These are phyloP conservation scores for Sclerotinia glacialis DNA, from an alignment of 2,329 filamentous ascomycete species.

Conservation along the genomic window DNA sequence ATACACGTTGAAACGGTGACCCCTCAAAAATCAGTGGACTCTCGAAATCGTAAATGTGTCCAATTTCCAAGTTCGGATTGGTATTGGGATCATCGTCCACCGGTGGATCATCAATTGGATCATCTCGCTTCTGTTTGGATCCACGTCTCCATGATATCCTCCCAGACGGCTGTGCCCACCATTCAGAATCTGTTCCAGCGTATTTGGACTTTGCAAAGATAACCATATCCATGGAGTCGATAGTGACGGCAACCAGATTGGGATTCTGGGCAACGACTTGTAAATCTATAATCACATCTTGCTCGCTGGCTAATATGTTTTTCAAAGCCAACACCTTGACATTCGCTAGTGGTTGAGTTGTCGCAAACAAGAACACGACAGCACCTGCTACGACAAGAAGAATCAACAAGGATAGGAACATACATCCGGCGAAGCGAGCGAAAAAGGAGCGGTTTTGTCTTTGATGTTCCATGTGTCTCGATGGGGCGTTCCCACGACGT, in stretches of 20 bases:
- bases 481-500: slow-evolving; percentile 52
- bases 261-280: slow-evolving; percentile 86
- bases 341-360: slow-evolving; percentile 79
- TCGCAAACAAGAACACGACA: slow-evolving; percentile 85
- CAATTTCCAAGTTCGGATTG: slow-evolving; percentile 85
- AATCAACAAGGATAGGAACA: slow-evolving; percentile 79
- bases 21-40: slow-evolving; percentile 86
- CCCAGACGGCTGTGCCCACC: slow-evolving; percentile 49
- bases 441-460: slow-evolving; percentile 61
- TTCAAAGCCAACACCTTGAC: slow-evolving; percentile 78
- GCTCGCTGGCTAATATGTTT: slow-evolving; percentile 88
- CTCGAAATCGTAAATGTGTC: slow-evolving; percentile 81
- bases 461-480: slow-evolving; percentile 72
- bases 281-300: slow-evolving; percentile 92
- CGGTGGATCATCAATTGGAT: slow-evolving; percentile 38
- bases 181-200: slow-evolving; percentile 62
- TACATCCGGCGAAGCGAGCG: slow-evolving; percentile 77
- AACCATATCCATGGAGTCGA: slow-evolving; percentile 84
- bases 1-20: slow-evolving; percentile 74
- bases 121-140: slow-evolving; percentile 30
- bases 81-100: slow-evolving; percentile 60
- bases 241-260: slow-evolving; percentile 83
- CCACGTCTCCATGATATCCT: slow-evolving; percentile 39
- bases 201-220: slow-evolving; percentile 93
- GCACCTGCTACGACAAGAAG: slow-evolving; percentile 79